These are phyloP conservation scores for Sesbania bispinosa DNA, from an alignment of 306 rosid genomes.

Conservation along the genomic window DNA sequence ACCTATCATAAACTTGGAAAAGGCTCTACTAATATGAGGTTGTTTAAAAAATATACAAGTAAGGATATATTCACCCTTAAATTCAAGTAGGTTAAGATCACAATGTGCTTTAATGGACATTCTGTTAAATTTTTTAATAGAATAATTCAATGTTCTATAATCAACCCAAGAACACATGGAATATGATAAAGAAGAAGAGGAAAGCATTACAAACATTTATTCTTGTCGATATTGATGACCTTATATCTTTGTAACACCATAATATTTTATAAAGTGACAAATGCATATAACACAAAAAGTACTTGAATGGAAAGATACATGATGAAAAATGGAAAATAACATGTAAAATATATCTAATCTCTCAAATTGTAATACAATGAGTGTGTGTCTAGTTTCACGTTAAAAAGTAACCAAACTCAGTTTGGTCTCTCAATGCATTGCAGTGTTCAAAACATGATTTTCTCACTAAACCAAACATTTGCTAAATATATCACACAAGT, in stretches of 20 bases:
- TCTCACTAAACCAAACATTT: too few species aligned
- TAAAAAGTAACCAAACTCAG: too few species aligned
- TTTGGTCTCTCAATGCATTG: too few species aligned
- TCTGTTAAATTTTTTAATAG: not conserved
- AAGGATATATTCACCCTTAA: not conserved
- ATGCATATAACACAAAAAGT: not conserved
- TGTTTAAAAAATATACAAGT: not conserved
- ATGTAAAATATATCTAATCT: not conserved
- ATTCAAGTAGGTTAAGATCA: conserved; percentile 4
- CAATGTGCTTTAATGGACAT: not conserved
- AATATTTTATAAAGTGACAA: too few species aligned
- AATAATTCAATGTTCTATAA: conserved; percentile 9
- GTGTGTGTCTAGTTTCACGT: too few species aligned
- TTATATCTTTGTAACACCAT: too few species aligned
- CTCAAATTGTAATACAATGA: conserved; percentile 17
- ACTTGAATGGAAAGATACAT: too few species aligned
- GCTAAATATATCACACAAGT: not conserved
- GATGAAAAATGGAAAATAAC: too few species aligned
- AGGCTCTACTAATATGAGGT: not conserved
- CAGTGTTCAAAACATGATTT: too few species aligned
- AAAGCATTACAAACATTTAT: not conserved
- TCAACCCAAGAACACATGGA: not conserved
- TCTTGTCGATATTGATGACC: not conserved
- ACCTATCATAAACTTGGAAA: not conserved
- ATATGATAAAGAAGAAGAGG: not conserved